Base-by-base conservation (phyloP, 768 basidiomycete genomes). In the Serpula lacrymans region DNA sequence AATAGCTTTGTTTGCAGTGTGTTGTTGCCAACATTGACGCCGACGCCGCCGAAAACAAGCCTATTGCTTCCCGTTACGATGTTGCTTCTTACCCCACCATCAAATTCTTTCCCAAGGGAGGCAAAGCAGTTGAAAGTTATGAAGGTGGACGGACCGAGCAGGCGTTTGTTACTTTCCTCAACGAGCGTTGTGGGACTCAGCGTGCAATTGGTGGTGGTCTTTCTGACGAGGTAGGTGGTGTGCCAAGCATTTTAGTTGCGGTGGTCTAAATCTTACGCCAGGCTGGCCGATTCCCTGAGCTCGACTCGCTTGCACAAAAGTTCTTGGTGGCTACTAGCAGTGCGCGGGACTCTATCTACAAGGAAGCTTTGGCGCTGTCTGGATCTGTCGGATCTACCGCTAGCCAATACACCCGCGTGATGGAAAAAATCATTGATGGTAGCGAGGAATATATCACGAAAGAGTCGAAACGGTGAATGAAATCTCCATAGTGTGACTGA, bases 21-120 rank as follows among this genome's bases (percentile, higher is more conserved):
- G 64, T 95, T 41, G 78, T 99, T 41, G 93, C 91, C 21, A 91
- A 95, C 62, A 65, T 97, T 45, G 83, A 98, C 63, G 92, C 86
- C 16, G 92, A 98, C 59, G 86, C 87, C 27, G 72, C 80, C 46
- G 71, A 71, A 60, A 95, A 96, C 72, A 74, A 75, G 51, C 76
- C 73, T 16, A 63, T 96, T 38, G 80, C 84, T 7, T 47, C 58
- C 26, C 77, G 79, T 58, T 93, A 93, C 54, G 86, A 71, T 5
- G 77, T 99, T 42, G 54, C 62, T 14, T 78, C 83, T 44, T 99
- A 81, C 80, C 96, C 96, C 0, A 98, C 94, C 14, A 80, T 99
- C 71, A 94, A 91, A 63, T 94, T 94, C 73, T 96, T 92, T 81
- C 74, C 88, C 48, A 83, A 82, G 50, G 79, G 72, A 48, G 70